These are phyloP conservation scores for Pleurotus cornucopiae DNA, from an alignment of 768 basidiomycete species.

Conservation along the genomic window DNA sequence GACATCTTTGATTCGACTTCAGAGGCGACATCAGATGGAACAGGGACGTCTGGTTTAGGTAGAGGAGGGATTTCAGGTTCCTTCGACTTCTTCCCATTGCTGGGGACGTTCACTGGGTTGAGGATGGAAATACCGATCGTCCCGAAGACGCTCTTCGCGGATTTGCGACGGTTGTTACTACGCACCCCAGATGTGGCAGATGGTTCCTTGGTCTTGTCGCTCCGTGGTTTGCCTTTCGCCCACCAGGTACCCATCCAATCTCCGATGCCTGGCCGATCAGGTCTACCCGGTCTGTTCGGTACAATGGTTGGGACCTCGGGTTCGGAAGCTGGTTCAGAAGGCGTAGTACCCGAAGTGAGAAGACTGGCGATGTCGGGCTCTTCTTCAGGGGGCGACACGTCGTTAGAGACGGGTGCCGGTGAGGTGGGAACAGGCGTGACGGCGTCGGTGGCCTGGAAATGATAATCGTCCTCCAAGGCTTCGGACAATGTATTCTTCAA, in stretches of 20 bases:
- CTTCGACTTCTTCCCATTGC: conserved; percentile 8
- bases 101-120: conserved; percentile 36
- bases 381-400: neutral
- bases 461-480: conserved; percentile 48
- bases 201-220: conserved; percentile 10
- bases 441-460: conserved; percentile 23
- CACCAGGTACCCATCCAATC: conserved; percentile 82
- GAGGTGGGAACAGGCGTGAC: conserved; percentile 29
- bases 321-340: neutral
- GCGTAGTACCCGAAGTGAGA: neutral
- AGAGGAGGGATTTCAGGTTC: conserved; percentile 1
- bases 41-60: neutral
- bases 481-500: conserved; percentile 51
- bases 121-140: conserved; percentile 66
- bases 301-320: neutral
- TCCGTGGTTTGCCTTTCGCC: conserved; percentile 40
- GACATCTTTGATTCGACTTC: neutral
- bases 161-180: conserved; percentile 30
- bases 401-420: neutral
- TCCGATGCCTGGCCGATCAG: conserved; percentile 54
- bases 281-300: conserved; percentile 15
- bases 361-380: conserved; percentile 1
- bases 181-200: neutral
- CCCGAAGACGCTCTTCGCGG: conserved; percentile 65
- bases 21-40: neutral